Evolutionary conservation across 2,329 filamentous ascomycete genomes (phyloP), one percentile per base, ranked within the genome.

Genomic region (Fusarium citri): DNA sequence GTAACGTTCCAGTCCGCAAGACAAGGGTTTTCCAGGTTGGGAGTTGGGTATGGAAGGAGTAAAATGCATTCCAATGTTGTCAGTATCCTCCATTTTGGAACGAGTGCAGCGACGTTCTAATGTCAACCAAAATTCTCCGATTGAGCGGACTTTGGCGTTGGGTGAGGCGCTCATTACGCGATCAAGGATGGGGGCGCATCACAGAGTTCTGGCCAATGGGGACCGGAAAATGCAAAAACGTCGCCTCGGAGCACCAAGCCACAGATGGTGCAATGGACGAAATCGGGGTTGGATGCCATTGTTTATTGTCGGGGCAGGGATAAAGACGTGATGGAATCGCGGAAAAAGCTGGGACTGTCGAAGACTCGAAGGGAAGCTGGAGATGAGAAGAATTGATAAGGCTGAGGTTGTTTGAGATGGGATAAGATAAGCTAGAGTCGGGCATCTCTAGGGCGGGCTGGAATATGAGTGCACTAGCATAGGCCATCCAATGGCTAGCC

Each of bases 221-320:
- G 51, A 3, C 53, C 63, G 9, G 18, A 9, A 28, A 64, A 45
- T 9, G 16, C 63, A 22, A 64, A 18, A 4, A 23, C 15, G 4
- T 64, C 20, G 5, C 11, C 26, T 3, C 16, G 9, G 15, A 67
- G 50, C 2, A 16, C 3, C 11, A 68, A 14, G 41, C 57, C 58
- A 5, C 65, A 68, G 28, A 67, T 63, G 1, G 43, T 49, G 18
- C 64, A 66, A 10, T 25, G 22, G 22, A 49, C 7, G 22, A 15
- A 59, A 11, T 64, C 63, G n/a, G 43, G 34, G 12, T 53, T 59
- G 7, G 25, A 10, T 7, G 59, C 30, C 63, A 66, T 64, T 7
- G 1, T 10, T 37, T 12, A 37, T 37, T 18, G 16, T 37, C 2
- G 1, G 8, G 15, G 16, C 8, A 4, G 31, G 16, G 5, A 11